phyloP scores from a whole-genome alignment of 306 rosid species.

The Sophora flavescens region DNA sequence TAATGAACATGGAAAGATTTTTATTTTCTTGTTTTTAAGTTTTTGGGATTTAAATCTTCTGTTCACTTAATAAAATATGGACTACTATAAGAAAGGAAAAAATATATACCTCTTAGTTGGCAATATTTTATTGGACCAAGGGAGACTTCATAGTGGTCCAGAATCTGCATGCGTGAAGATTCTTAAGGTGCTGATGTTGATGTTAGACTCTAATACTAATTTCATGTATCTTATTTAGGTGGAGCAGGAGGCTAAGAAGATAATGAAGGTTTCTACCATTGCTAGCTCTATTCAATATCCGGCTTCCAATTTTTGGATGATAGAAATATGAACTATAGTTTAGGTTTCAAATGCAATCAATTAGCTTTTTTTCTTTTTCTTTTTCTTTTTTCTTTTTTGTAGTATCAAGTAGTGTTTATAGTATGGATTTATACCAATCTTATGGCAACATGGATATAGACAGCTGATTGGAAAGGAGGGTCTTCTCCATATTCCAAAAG shows the following conservation, averaged over 20 bases:
- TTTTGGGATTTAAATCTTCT: too few relatives aligned
- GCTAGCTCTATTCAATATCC: background rate
- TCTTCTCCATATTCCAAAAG: background rate
- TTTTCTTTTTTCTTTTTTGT: background rate
- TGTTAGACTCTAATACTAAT: background rate
- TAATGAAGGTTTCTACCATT: background rate
- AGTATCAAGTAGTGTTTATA: background rate
- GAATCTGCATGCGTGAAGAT: background rate
- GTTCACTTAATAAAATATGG: too few relatives aligned
- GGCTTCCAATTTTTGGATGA: constrained; percentile 4
- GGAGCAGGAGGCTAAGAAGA: constrained; percentile 25
- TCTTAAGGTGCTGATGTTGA: background rate
- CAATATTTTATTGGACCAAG: background rate
- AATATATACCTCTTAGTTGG: too few relatives aligned
- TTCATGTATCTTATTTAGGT: background rate
- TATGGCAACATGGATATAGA: background rate
- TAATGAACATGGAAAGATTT: background rate
- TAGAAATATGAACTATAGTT: background rate
- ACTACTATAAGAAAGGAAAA: too few relatives aligned
- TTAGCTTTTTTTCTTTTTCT: background rate
- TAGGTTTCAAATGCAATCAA: background rate
- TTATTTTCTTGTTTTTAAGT: background rate
- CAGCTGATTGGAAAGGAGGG: background rate
- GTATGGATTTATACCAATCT: background rate
- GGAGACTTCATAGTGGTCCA: background rate